Conservation (phyloP, 2,329 filamentous ascomycete genomes). For the Diaporthe velutina region DNA sequence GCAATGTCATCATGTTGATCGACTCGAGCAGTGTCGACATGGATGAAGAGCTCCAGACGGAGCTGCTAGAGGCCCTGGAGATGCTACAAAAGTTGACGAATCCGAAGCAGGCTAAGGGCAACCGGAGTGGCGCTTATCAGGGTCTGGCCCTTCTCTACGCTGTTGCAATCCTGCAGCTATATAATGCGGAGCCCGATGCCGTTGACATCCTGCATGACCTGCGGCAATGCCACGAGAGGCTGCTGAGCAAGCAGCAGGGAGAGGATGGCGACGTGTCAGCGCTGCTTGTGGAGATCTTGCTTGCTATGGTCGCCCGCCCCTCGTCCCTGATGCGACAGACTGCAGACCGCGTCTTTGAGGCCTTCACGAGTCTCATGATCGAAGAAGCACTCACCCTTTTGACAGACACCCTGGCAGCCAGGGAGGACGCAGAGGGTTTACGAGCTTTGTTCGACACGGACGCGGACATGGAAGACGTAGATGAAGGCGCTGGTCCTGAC, state of each 20-base stretch:
- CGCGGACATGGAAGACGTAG: slow-evolving; percentile 67
- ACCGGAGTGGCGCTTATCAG: slow-evolving; percentile 61
- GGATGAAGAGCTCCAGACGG: slow-evolving; percentile 66
- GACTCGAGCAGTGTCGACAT: slow-evolving; percentile 63
- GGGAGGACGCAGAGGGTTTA: slow-evolving; percentile 86
- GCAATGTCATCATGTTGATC: slow-evolving; percentile 66
- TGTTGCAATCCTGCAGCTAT: slow-evolving; percentile 87
- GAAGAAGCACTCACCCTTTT: slow-evolving; percentile 76
- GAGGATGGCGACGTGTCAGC: slow-evolving; percentile 73
- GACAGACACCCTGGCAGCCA: slow-evolving; percentile 78
- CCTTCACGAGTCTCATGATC: slow-evolving; percentile 83
- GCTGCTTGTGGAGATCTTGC: slow-evolving; percentile 85
- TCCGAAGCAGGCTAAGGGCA: slow-evolving; percentile 48
- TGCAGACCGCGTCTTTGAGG: slow-evolving; percentile 87
- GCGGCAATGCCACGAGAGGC: slow-evolving; percentile 78
- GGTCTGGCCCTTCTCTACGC: slow-evolving; percentile 86
- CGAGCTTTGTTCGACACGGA: slow-evolving; percentile 84
- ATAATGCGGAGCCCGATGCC: slow-evolving; percentile 89
- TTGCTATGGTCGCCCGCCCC: slow-evolving; percentile 90
- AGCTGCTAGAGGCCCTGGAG: slow-evolving; percentile 64
- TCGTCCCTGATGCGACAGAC: slow-evolving; percentile 88
- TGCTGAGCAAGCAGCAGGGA: slow-evolving; percentile 68
- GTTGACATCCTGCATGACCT: slow-evolving; percentile 86
- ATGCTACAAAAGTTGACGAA: slow-evolving; percentile 67
- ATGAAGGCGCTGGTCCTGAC: slow-evolving; percentile 55